phyloP scores from a whole-genome alignment of 2,329 filamentous ascomycete genomes.

The Nemania sp. region DNA sequence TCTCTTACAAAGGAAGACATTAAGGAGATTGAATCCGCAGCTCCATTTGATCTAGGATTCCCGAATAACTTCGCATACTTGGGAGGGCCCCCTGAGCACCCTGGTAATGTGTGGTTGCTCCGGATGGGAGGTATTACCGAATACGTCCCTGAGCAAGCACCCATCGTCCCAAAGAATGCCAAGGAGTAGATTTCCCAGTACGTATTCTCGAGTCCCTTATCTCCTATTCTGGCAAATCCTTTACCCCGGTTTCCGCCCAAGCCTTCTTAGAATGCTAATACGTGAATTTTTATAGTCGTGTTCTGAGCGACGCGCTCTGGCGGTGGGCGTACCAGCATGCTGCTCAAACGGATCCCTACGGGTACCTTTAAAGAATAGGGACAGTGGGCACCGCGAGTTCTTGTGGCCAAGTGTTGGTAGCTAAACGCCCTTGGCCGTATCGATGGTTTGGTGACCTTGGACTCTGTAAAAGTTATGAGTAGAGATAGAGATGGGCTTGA shows the following conservation, averaged over 20 bases:
- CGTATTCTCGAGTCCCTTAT: background rate
- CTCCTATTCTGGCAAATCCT: background rate
- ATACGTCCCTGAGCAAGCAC: constrained; percentile 59
- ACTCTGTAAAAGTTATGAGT: background rate
- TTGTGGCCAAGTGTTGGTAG: background rate
- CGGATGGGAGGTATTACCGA: constrained; percentile 63
- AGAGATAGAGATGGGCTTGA: background rate
- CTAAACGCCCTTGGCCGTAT: background rate
- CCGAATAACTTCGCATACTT: constrained; percentile 67
- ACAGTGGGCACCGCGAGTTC: background rate
- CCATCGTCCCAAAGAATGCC: constrained; percentile 56
- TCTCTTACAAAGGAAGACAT: constrained; percentile 64
- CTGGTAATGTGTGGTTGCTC: constrained; percentile 59
- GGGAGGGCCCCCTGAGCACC: constrained; percentile 51
- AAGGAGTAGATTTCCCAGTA: constrained; percentile 56
- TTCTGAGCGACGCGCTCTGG: background rate
- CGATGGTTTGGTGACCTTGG: background rate
- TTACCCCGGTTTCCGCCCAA: background rate
- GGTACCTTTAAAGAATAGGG: no score
- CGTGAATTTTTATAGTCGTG: background rate
- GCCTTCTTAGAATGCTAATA: background rate
- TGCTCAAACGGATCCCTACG: background rate
- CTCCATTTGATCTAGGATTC: constrained; percentile 68
- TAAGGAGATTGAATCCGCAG: constrained; percentile 64
- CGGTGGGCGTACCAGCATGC: background rate